Evolutionary conservation across 495 filamentous ascomycete genomes (phyloP).

Genomic region (Penicillium antarcticum): DNA sequence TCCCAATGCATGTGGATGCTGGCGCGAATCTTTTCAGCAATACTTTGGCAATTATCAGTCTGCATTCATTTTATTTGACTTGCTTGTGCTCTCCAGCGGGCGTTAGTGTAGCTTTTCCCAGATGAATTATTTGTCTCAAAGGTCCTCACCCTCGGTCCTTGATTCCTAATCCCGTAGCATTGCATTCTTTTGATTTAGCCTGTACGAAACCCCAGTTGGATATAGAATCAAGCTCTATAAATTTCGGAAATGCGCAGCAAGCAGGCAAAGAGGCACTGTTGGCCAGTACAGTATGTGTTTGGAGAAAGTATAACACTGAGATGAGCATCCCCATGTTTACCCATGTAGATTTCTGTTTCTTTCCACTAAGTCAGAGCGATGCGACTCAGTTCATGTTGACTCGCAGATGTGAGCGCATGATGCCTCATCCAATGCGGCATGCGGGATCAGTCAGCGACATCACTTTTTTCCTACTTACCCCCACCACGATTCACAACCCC

Average conservation of each 20-base stretch:
- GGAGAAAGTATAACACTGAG: too few species aligned
- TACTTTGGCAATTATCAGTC: slow-evolving; percentile 13
- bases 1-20: slow-evolving; percentile 32
- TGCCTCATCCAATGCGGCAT: slow-evolving; percentile 1
- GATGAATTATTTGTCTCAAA: background rate
- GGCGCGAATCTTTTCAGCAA: slow-evolving; percentile 16
- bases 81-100: slow-evolving; percentile 36
- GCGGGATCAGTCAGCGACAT: slow-evolving; percentile 26
- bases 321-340: too few species aligned
- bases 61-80: slow-evolving; percentile 21
- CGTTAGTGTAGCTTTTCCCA: slow-evolving; percentile 31
- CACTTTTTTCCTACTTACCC: slow-evolving; percentile 16
- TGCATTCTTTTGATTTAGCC: too few species aligned
- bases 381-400: too few species aligned
- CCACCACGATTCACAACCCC: slow-evolving; percentile 14
- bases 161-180: too few species aligned
- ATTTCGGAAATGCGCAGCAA: too few species aligned
- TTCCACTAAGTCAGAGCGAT: too few species aligned
- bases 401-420: background rate
- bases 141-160: background rate
- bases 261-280: too few species aligned
- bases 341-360: too few species aligned
- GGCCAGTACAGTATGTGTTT: too few species aligned
- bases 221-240: background rate
- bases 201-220: too few species aligned